phyloP scores from a whole-genome alignment of 352 stramenopile species.

The Albugo candida region DNA sequence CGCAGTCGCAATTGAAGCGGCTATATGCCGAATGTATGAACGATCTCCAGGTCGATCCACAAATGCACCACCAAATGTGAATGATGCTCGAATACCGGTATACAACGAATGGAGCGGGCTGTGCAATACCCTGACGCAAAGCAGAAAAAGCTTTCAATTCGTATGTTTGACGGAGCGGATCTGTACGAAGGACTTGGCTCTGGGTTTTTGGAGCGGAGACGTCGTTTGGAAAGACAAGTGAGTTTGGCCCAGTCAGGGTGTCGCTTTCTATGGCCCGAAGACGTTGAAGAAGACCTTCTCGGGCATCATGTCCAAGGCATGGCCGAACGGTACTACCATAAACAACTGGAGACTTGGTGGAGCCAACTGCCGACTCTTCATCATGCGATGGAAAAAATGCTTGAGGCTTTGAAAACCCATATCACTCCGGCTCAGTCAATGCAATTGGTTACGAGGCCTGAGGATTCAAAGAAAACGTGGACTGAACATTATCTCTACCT shows the following conservation, averaged over 20 bases:
- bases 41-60: no score
- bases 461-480: background rate
- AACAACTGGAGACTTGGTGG: constrained; percentile 1
- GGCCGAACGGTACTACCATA: constrained; percentile 1
- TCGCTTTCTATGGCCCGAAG: background rate
- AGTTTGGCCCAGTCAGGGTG: background rate
- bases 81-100: no score
- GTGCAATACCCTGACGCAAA: background rate
- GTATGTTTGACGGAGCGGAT: constrained; percentile 1
- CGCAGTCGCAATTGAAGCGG: no score
- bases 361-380: background rate
- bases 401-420: background rate
- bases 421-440: background rate
- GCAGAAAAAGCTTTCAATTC: background rate
- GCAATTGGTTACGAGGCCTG: background rate
- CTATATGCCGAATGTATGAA: no score
- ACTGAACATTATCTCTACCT: background rate
- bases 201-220: background rate
- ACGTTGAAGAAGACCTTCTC: background rate
- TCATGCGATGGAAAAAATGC: constrained; percentile 1
- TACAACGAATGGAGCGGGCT: background rate
- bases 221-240: background rate
- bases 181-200: constrained; percentile 2
- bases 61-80: no score
- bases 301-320: background rate